phyloP scores from a whole-genome alignment of 1,284 basidiomycete species.

The Phenoliferia sp. region DNA sequence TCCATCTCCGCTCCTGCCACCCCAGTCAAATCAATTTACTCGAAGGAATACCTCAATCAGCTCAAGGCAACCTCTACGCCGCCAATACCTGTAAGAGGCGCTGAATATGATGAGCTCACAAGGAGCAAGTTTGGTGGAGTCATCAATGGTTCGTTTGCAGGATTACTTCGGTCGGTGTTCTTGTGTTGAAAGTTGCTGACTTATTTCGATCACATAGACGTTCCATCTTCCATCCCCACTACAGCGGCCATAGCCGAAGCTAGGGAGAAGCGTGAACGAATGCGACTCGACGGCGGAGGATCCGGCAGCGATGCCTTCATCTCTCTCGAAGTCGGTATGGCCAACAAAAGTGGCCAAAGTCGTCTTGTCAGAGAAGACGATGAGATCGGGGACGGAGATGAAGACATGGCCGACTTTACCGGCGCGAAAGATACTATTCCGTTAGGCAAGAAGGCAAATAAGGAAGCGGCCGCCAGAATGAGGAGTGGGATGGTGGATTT shows the following conservation, averaged over 20 bases:
- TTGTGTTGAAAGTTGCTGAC: not conserved
- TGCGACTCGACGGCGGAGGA: constrained; percentile 11
- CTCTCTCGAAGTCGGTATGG: constrained; percentile 61
- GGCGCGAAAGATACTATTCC: constrained; percentile 80
- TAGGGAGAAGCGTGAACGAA: constrained; percentile 17
- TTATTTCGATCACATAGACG: not conserved
- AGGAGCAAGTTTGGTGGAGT: constrained; percentile 40
- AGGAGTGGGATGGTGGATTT: constrained; percentile 75
- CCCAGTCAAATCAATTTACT: constrained; percentile 57
- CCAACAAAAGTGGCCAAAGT: constrained; percentile 56
- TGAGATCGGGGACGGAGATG: constrained; percentile 85
- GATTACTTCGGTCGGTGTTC: not conserved
- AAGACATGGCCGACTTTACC: constrained; percentile 89
- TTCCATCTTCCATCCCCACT: constrained; percentile 3
- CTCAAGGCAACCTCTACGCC: constrained; percentile 62
- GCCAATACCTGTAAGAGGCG: constrained; percentile 43
- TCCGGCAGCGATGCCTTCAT: constrained; percentile 64
- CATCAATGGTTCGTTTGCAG: constrained; percentile 47
- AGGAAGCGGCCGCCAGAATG: constrained; percentile 64
- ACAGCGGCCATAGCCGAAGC: constrained; percentile 22
- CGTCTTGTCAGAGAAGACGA: constrained; percentile 85
- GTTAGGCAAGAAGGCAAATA: constrained; percentile 76
- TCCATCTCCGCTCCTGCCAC: constrained; percentile 46
- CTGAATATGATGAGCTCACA: constrained; percentile 24
- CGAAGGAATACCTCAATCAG: constrained; percentile 69